phyloP scores from a whole-genome alignment of 306 rosid genomes.

The Purshia tridentata region DNA sequence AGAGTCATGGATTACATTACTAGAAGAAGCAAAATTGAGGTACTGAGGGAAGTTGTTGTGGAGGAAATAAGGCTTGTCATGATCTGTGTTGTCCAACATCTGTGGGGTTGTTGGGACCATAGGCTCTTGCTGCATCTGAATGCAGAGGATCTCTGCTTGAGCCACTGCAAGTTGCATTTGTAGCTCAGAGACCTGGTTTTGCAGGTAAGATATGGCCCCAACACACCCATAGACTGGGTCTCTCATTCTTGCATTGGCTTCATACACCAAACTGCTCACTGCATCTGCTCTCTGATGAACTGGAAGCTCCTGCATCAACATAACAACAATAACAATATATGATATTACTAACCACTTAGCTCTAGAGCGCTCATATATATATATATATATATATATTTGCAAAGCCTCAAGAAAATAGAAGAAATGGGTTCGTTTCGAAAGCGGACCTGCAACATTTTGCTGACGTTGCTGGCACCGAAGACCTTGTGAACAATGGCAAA shows the following conservation, averaged over 20 bases:
- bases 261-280: slow-evolving; percentile 90
- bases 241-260: slow-evolving; percentile 86
- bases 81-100: slow-evolving; percentile 16
- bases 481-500: slow-evolving; percentile 92
- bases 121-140: slow-evolving; percentile 72
- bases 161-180: slow-evolving; percentile 95
- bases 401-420: no score
- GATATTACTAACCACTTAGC: no score
- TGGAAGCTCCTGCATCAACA: slow-evolving; percentile 65
- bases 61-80: slow-evolving; percentile 39
- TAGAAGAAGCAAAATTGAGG: slow-evolving; percentile 46
- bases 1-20: slow-evolving; percentile 57
- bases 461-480: slow-evolving; percentile 93
- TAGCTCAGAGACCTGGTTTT: slow-evolving; percentile 80
- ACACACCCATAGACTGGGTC: slow-evolving; percentile 95
- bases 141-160: slow-evolving; percentile 85
- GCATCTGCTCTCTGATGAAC: slow-evolving; percentile 80
- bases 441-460: slow-evolving; percentile 86
- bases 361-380: no score
- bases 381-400: no score
- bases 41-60: slow-evolving; percentile 50
- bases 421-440: no score
- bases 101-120: slow-evolving; percentile 25
- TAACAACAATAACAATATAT: not conserved
- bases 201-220: slow-evolving; percentile 77